Conservation (phyloP, 176 grass and related monocot species). For the Eremochloa ophiuroides region DNA sequence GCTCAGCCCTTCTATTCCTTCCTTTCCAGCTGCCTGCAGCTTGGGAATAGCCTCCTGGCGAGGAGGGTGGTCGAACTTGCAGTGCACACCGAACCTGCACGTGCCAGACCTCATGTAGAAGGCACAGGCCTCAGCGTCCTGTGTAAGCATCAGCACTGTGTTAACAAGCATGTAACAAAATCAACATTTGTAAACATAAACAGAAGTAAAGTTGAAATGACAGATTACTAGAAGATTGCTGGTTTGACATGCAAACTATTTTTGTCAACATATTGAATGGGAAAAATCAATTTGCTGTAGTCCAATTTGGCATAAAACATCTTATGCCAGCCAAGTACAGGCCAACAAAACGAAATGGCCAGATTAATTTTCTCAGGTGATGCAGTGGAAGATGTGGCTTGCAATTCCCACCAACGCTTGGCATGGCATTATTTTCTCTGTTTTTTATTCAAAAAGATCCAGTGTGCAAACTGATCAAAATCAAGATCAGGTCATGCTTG, state of each 20-base stretch:
- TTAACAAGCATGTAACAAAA: not conserved
- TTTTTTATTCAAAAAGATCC: not conserved
- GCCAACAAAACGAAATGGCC: not conserved
- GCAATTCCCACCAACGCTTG: not conserved
- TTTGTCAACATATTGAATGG: not conserved
- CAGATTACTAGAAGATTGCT: not conserved
- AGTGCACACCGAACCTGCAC: constrained; percentile 65
- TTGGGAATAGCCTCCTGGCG: constrained; percentile 54
- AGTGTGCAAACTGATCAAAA: not conserved
- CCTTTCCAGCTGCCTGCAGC: constrained; percentile 32
- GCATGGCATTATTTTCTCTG: not conserved
- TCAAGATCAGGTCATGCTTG: not conserved
- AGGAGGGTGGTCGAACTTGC: constrained; percentile 89
- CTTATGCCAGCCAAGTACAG: not conserved
- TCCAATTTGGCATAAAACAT: not conserved
- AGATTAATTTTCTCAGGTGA: not conserved
- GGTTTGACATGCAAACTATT: not conserved
- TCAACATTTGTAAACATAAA: not conserved
- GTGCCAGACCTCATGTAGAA: constrained; percentile 86
- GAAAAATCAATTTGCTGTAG: not conserved
- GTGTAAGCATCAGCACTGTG: not conserved
- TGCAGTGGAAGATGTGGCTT: not conserved
- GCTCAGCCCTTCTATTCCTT: not conserved
- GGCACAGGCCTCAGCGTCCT: constrained; percentile 62
- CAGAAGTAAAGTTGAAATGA: not conserved